Evolutionary conservation across 345 rosid species (phyloP).

Genomic region (Syzygium aromaticum): DNA sequence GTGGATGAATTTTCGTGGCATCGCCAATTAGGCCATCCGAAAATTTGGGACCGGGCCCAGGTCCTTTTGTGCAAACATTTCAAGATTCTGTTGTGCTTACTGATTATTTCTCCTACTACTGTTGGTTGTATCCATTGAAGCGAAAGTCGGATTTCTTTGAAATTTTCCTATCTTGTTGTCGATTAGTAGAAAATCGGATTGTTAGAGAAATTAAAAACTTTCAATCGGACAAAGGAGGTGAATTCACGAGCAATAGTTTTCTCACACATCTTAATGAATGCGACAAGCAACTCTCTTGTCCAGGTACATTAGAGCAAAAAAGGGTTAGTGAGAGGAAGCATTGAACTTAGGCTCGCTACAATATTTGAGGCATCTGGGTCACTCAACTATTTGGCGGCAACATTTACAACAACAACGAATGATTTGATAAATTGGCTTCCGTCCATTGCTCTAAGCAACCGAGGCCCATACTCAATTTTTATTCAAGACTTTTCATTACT

Average conservation of each 20-base stretch:
- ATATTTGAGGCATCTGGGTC: no score
- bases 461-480: background rate
- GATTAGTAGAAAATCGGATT: background rate
- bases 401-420: background rate
- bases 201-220: background rate
- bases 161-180: background rate
- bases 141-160: background rate
- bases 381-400: background rate
- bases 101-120: fast-evolving
- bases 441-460: background rate
- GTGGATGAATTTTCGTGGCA: fast-evolving
- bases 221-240: background rate
- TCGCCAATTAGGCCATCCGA: fast-evolving
- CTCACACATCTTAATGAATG: background rate
- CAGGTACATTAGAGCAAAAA: background rate
- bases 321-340: background rate
- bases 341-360: fast-evolving
- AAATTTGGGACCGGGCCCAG: fast-evolving
- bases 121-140: background rate
- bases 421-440: background rate
- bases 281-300: background rate
- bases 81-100: fast-evolving
- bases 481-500: background rate
- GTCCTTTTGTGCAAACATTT: background rate
- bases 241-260: background rate